Conservation (phyloP, 2,329 filamentous ascomycete species). For the Pleoardoris graminearum region DNA sequence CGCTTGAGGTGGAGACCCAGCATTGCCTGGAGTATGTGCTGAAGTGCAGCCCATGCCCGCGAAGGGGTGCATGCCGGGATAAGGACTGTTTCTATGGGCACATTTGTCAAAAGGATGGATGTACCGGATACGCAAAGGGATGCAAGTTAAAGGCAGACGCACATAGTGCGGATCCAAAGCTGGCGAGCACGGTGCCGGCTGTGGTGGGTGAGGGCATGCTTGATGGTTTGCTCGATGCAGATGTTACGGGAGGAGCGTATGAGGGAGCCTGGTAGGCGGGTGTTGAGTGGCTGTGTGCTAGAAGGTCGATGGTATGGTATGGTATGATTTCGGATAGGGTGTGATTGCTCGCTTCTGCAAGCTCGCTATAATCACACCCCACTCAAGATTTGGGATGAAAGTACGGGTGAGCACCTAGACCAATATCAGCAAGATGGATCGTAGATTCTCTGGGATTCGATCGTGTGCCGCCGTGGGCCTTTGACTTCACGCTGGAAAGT, state of each 20-base stretch:
- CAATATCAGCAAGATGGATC: too few species aligned
- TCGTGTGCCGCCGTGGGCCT: too few species aligned
- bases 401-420: too few species aligned
- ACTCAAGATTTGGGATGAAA: too few species aligned
- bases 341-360: too few species aligned
- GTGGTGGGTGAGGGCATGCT: not conserved
- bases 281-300: not conserved
- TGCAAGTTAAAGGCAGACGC: slow-evolving; percentile 32
- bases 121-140: slow-evolving; percentile 21
- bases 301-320: not conserved
- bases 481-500: too few species aligned
- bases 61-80: slow-evolving; percentile 48
- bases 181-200: slow-evolving; percentile 25
- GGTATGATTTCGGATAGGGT: too few species aligned
- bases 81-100: slow-evolving; percentile 54
- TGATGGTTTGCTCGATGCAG: not conserved
- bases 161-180: slow-evolving; percentile 25
- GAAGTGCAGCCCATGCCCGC: slow-evolving; percentile 49
- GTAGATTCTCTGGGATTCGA: too few species aligned
- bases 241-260: not conserved
- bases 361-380: too few species aligned
- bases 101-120: slow-evolving; percentile 45
- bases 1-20: slow-evolving; percentile 46
- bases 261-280: not conserved
- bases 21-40: slow-evolving; percentile 52